Evolutionary conservation across 2,329 filamentous ascomycete genomes (phyloP).

Genomic region (Rachicladosporium sp.): DNA sequence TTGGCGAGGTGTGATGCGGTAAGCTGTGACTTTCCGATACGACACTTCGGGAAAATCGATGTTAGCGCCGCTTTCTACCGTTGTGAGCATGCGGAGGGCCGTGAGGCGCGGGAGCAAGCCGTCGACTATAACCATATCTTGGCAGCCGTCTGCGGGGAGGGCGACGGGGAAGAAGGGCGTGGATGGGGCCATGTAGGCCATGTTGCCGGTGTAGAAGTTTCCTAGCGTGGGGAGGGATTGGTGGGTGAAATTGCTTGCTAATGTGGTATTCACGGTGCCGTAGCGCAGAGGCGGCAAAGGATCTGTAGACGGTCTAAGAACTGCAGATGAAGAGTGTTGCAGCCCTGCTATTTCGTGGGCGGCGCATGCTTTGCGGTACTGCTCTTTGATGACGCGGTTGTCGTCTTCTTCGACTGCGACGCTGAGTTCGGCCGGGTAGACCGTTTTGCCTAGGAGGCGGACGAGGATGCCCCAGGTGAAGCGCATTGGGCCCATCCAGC

Average conservation of each 20-base stretch:
- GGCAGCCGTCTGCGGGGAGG: conserved; percentile 67
- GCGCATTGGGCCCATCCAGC: conserved; percentile 81
- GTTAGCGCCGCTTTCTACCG: conserved; percentile 60
- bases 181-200: conserved; percentile 82
- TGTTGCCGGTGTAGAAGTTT: conserved; percentile 91
- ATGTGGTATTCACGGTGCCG: conserved; percentile 63
- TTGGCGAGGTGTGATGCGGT: conserved; percentile 58
- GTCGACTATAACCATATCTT: conserved; percentile 73
- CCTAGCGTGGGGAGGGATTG: conserved; percentile 66
- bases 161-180: conserved; percentile 79
- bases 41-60: conserved; percentile 68
- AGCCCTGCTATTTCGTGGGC: no score
- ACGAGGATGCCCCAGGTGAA: conserved; percentile 79
- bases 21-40: conserved; percentile 79
- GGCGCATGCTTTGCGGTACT: conserved; percentile 26
- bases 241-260: conserved; percentile 75
- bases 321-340: no score
- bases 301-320: conserved; percentile 15
- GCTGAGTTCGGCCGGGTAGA: conserved; percentile 82
- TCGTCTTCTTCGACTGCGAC: conserved; percentile 69
- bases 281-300: conserved; percentile 58
- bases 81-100: conserved; percentile 56
- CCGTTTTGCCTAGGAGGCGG: conserved; percentile 59
- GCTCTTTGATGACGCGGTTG: conserved; percentile 58
- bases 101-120: conserved; percentile 58